Conservation (phyloP, 768 basidiomycete species). For the Exsudoporus frostii region DNA sequence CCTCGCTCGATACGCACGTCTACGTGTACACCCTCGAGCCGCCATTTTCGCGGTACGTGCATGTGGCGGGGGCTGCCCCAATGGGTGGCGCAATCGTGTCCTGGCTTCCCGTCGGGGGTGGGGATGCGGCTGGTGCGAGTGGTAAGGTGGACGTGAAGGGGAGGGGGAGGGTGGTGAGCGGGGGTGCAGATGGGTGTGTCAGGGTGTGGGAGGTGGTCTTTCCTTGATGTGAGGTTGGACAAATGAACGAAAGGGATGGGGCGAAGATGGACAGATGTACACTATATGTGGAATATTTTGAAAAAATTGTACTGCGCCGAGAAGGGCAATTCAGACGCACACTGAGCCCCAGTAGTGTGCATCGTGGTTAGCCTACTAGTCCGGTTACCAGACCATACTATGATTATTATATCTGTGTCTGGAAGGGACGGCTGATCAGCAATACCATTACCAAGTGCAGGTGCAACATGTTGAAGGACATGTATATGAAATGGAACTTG, state of each 20-base stretch:
- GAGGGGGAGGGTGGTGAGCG: conserved; percentile 57
- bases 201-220: conserved; percentile 60
- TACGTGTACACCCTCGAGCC: conserved; percentile 81
- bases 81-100: conserved; percentile 81
- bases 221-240: conserved; percentile 15
- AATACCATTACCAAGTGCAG: too few relatives aligned
- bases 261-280: not conserved
- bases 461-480: too few relatives aligned
- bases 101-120: conserved; percentile 47
- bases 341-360: too few relatives aligned
- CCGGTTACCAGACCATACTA: too few relatives aligned
- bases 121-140: conserved; percentile 3
- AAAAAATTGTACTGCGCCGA: too few relatives aligned
- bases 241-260: not conserved
- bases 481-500: too few relatives aligned
- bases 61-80: conserved; percentile 82
- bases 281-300: too few relatives aligned
- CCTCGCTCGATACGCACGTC: conserved; percentile 89
- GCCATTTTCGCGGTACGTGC: conserved; percentile 63
- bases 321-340: too few relatives aligned
- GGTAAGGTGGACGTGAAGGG: conserved; percentile 26
- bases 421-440: too few relatives aligned
- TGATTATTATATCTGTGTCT: too few relatives aligned
- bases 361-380: too few relatives aligned
- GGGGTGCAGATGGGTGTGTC: conserved; percentile 82